These are phyloP conservation scores for Solanum neorickii DNA, from an alignment of 257 asterid species.

Conservation along the genomic window DNA sequence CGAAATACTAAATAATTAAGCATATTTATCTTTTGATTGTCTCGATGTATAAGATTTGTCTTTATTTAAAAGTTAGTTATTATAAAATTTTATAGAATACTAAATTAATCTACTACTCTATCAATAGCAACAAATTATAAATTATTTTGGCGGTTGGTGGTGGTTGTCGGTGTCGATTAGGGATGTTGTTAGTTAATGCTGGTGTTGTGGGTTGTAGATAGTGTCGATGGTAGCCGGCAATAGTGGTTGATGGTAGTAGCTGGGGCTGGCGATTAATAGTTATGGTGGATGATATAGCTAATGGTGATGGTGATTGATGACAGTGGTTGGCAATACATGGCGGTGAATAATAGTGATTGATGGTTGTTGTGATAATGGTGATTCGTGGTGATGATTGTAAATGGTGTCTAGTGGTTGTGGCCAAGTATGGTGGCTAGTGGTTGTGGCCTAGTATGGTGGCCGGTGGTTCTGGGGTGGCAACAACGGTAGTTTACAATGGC, in stretches of 20 bases:
- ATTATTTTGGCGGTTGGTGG: not conserved
- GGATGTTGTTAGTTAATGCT: not conserved
- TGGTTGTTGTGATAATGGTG: not conserved
- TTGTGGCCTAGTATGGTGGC: not conserved
- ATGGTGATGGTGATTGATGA: not conserved
- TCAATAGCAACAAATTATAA: not conserved
- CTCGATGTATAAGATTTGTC: not conserved
- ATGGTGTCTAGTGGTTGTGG: not conserved
- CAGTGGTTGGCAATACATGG: not conserved
- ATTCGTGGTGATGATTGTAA: not conserved
- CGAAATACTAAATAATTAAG: not conserved
- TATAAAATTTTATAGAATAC: not conserved
- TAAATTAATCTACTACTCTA: not conserved
- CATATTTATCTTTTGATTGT: not conserved
- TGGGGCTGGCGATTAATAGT: not conserved
- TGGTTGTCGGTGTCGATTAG: not conserved
- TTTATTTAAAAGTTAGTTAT: not conserved
- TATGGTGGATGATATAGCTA: not conserved
- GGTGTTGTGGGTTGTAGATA: not conserved
- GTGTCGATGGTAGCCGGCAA: not conserved
- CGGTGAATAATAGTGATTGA: not conserved
- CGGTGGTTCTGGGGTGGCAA: not conserved
- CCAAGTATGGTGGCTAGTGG: not conserved
- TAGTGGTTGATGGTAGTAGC: not conserved
- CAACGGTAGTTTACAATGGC: not conserved